Conservation (phyloP, 805 yeast genomes). For the Debaryomyces hansenii region DNA sequence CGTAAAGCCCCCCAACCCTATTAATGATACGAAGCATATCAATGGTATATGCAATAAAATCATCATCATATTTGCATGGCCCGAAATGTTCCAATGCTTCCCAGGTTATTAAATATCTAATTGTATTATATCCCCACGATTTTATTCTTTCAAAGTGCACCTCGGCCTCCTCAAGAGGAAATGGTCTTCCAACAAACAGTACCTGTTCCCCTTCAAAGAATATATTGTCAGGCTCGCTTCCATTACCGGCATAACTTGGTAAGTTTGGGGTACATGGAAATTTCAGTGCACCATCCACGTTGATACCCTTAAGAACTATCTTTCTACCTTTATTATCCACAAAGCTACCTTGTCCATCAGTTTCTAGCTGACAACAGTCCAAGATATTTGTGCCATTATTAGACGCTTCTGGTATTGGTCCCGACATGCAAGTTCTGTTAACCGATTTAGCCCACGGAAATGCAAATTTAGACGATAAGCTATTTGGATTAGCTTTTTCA, state of each 20-base stretch:
- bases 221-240: conserved; percentile 35
- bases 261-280: conserved; percentile 60
- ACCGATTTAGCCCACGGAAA: conserved; percentile 21
- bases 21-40: conserved; percentile 58
- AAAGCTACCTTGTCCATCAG: conserved; percentile 52
- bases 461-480: conserved; percentile 23
- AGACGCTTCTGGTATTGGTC: neutral
- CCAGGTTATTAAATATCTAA: conserved; percentile 83
- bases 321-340: conserved; percentile 55
- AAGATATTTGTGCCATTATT: conserved; percentile 8
- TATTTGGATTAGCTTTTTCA: conserved; percentile 32
- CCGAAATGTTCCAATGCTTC: conserved; percentile 90
- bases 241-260: conserved; percentile 40
- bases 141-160: conserved; percentile 69
- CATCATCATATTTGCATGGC: conserved; percentile 80
- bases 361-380: conserved; percentile 20
- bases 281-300: conserved; percentile 74
- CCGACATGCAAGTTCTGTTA: neutral
- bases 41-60: conserved; percentile 68
- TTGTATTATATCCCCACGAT: conserved; percentile 77
- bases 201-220: conserved; percentile 73
- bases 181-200: conserved; percentile 82
- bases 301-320: conserved; percentile 75
- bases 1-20: conserved; percentile 69
- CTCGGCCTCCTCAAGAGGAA: conserved; percentile 70